Evolutionary conservation across 306 rosid species (phyloP).

Genomic region (Pterocarpus santalinus): DNA sequence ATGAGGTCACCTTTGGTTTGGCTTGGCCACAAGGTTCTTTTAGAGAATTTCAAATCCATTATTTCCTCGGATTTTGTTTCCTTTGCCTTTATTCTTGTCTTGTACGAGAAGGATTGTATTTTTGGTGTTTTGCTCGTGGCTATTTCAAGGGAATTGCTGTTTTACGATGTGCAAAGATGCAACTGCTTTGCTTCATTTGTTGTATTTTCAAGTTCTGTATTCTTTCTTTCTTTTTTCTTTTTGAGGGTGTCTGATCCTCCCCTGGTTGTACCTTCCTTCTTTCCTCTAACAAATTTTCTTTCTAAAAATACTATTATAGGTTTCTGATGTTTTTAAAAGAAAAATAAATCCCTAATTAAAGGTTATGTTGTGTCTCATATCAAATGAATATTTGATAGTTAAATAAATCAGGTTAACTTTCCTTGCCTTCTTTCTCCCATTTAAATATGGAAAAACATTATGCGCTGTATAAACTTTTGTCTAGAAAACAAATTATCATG

Average conservation of each 20-base stretch:
- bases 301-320: neutral
- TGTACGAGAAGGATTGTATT: neutral
- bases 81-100: neutral
- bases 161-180: neutral
- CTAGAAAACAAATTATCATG: neutral
- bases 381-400: constrained; percentile 11
- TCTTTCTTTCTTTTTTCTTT: neutral
- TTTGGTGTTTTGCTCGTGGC: neutral
- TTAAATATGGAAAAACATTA: constrained; percentile 3
- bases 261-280: neutral
- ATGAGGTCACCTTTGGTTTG: no score
- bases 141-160: neutral
- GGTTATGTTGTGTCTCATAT: neutral
- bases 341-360: neutral
- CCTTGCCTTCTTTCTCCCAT: neutral
- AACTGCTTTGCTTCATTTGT: constrained; percentile 11
- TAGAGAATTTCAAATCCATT: no score
- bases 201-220: neutral
- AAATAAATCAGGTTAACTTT: constrained; percentile 1
- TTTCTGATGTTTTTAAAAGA: neutral
- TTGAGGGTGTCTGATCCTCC: neutral
- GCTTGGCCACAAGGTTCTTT: no score
- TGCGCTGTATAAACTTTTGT: neutral
- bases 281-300: neutral
- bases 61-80: neutral